Evolutionary conservation across 2,329 filamentous ascomycete genomes (phyloP).

Genomic region (Colletotrichum salicis): DNA sequence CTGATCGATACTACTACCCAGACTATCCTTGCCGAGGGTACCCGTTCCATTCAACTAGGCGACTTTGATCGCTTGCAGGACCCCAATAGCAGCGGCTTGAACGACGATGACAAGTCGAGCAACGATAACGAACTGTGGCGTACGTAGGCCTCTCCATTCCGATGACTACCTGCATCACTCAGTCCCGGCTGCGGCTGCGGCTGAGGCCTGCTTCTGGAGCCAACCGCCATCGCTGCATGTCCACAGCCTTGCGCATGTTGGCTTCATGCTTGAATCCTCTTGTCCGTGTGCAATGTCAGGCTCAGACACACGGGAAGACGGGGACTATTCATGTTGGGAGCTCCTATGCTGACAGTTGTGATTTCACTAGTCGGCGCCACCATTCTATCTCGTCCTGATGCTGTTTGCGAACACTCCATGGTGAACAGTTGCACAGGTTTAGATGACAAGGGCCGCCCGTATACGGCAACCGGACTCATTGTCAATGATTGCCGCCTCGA

Average conservation of each 20-base stretch:
- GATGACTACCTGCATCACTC: background rate
- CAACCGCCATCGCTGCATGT: background rate
- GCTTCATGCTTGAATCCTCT: background rate
- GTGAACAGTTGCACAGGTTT: conserved; percentile 39
- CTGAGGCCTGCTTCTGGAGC: background rate
- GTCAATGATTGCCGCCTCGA: conserved; percentile 46
- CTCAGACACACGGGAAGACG: background rate
- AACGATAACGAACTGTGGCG: conserved; percentile 47
- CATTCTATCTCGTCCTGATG: conserved; percentile 44
- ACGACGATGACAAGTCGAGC: background rate
- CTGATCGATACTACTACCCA: conserved; percentile 58
- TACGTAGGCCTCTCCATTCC: conserved; percentile 39
- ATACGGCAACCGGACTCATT: conserved; percentile 44
- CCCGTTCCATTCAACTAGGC: conserved; percentile 54
- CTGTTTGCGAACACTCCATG: conserved; percentile 46
- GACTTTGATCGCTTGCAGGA: conserved; percentile 39
- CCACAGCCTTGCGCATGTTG: background rate
- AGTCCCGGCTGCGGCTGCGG: background rate
- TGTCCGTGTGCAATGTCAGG: background rate
- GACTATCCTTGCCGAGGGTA: conserved; percentile 64
- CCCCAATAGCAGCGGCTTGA: background rate
- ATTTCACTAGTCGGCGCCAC: conserved; percentile 36
- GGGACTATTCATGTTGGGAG: background rate
- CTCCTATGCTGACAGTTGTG: conserved; percentile 15
- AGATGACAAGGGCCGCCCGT: conserved; percentile 40